Evolutionary conservation across 2,329 filamentous ascomycete species (phyloP), one percentile per base, ranked within the genome.

Genomic region (Sodiomyces alkalinus): DNA sequence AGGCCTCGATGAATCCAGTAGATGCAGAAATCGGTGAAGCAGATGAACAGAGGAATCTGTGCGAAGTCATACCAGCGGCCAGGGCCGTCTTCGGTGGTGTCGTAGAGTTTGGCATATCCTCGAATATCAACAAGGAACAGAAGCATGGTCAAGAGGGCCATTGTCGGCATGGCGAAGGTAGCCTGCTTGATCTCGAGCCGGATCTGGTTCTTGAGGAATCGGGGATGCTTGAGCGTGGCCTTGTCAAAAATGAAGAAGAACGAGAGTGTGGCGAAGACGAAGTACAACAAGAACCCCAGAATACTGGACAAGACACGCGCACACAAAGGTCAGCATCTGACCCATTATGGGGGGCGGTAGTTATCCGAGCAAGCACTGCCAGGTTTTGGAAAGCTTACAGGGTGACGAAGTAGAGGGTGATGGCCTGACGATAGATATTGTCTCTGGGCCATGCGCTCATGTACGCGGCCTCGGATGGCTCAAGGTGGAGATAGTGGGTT

Each of bases 171-270:
- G 20, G 83, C 64, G 26, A 55, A 52, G 55, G 76, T 72, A 37
- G 86, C 74, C 56, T 92, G 83, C 38, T 62, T 61, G 45, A 96
- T 93, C 52, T 96, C 87, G 43, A 85, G 68, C 34, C 65, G 62
- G 38, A 94, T 77, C 53, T 94, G 87, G 56, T 93, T 87, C 59
- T 90, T 92, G 47, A 94, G 76, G 54, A 87, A 96, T 48, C 90
- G 90, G 26, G 87, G 87, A 52, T 96, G 87, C 29, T 82, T 63
- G 55, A 87, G 74, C 24, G 81, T 90, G 22, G 73, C 68, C 55
- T 94, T 90, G 56, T 94, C 86, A 59, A 93, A 94, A 47, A 94
- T 65, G 57, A 93, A 78, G 45, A 77, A 44, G 56, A 92, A 96
- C 11, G 85, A 93, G 12, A 92, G 62, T 5, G 75, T 66, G 4